Evolutionary conservation across 495 filamentous ascomycete species (phyloP), one percentile per base, ranked within the genome.

Genomic region (Platismatia glauca): DNA sequence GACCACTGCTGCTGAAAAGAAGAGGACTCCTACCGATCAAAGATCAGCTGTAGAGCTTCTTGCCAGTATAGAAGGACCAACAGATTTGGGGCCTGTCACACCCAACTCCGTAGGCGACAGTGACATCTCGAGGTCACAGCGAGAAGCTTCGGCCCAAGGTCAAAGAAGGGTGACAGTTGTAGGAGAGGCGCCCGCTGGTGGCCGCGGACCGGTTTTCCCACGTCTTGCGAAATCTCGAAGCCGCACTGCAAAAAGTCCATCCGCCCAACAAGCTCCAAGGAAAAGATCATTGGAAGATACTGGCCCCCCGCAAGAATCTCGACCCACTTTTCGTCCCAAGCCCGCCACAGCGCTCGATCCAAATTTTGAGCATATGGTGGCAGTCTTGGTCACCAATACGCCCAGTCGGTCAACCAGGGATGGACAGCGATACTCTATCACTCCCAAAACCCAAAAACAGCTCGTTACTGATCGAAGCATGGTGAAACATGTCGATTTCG

Each of bases 301-400:
- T 33, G 7, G 5, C 24, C 27, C 50, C 35, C 31, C 3, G 5
- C 9, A 27, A 27, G 35, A 62, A 29, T 38, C 7, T 22, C 27
- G 27, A 56, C 50, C 50, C 22, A 41, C 3, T 20, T 31, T 13
- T 6, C 38, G 48, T 18, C 37, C 35, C 15, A 39, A 39, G 31
- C 55, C 48, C 27, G 12, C 55, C 13, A 63, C 61, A 22, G 41
- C 34, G 9, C 55, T 48, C 11, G 61, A 63, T 39, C 55, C 61
- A 7, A 24, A 34, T 38, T 39, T 63, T 13, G 61, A 63, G 34
- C 43, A 27, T 41, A 22, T 58, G 4, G 55, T 57, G n/a, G 41
- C 55, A 31, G 20, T 9, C 7, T 39, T 24, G 22, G 35, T 52
- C 39, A 29, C 7, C 33, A 35, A 63, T n/a, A 33, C 50, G 16